Evolutionary conservation across 768 basidiomycete species (phyloP), one percentile per base, ranked within the genome.

Genomic region (Hygrocybe coccinea): DNA sequence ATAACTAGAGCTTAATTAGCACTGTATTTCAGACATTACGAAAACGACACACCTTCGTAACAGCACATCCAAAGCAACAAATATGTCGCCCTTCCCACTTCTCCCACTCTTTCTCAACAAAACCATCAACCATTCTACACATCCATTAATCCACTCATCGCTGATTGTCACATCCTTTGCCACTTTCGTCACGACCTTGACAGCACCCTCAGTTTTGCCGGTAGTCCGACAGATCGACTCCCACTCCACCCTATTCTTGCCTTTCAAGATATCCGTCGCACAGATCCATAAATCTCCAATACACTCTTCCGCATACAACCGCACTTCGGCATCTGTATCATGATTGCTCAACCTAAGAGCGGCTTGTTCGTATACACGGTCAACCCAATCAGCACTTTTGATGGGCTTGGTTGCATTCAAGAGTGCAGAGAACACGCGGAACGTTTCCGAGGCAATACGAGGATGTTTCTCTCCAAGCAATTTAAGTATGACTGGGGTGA

Each of bases 281-380:
- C 85, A 86, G 50, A 91, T 80, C 85, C 97, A 91, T 8, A 98
- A 73, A 65, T 93, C 87, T 1, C 87, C 94, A 43, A 95, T 79
- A 48, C 83, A 84, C 33, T 87, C 84, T 62, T 97, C 87, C 0
- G 93, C 93, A 59, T 80, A 83, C 22, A 80, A 78, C 36, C 93
- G 82, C 19, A 98, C 91, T 59, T 97, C 95, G 3, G 89, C 85
- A 67, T 98, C 95, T 1, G 95, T 95, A 60, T 95, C 89, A 57
- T 89, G 84, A 45, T 80, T 86, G 49, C 75, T 80, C 36, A 99
- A 71, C 50, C 91, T 79, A 19, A 73, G 67, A 3, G 89, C 74
- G 9, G 91, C 86, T 59, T 91, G 85, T 7, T 80, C 74, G 68
- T 95, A 97, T 3, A 97, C 76, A 9, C 74, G 64, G 53, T 89